Evolutionary conservation across 2,329 filamentous ascomycete genomes (phyloP).

Genomic region (Lasiodiplodia theobromae): DNA sequence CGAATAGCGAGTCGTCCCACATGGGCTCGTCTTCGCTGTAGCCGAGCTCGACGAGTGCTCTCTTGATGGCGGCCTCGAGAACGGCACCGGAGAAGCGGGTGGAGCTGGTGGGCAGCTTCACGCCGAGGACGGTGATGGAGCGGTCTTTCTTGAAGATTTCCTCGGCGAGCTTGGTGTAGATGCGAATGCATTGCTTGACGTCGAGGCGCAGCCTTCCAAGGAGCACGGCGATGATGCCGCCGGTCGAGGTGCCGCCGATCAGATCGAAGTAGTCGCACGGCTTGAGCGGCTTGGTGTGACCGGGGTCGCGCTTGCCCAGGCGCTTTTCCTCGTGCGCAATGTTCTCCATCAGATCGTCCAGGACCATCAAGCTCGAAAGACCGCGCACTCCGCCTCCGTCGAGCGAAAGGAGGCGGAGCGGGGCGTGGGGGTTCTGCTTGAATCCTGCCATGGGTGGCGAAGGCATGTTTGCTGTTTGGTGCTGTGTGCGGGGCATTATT

Average conservation of each 20-base stretch:
- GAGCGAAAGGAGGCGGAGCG: conserved; percentile 44
- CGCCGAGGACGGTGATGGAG: conserved; percentile 43
- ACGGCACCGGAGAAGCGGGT: conserved; percentile 47
- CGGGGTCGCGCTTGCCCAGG: conserved; percentile 39
- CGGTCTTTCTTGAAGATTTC: conserved; percentile 49
- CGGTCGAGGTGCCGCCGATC: conserved; percentile 50
- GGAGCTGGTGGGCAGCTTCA: conserved; percentile 45
- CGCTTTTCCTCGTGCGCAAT: conserved; percentile 49
- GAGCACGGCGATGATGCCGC: conserved; percentile 50
- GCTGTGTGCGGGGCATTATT: conserved; percentile 3
- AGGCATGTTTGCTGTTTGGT: conserved; percentile 14
- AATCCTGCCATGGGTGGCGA: conserved; percentile 27
- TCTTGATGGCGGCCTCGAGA: conserved; percentile 47
- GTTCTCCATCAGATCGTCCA: conserved; percentile 49
- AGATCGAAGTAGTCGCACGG: conserved; percentile 52
- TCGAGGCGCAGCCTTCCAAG: conserved; percentile 48
- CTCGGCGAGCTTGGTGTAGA: conserved; percentile 47
- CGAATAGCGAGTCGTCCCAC: conserved; percentile 50
- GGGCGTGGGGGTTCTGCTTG: conserved; percentile 38
- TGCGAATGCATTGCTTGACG: conserved; percentile 46
- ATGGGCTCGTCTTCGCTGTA: conserved; percentile 47
- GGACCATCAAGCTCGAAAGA: conserved; percentile 47
- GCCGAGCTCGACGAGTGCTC: conserved; percentile 41
- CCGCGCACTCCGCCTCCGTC: conserved; percentile 51
- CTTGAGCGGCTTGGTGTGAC: conserved; percentile 41